Conservation (phyloP, 345 rosid species). For the Aquilaria malaccensis region DNA sequence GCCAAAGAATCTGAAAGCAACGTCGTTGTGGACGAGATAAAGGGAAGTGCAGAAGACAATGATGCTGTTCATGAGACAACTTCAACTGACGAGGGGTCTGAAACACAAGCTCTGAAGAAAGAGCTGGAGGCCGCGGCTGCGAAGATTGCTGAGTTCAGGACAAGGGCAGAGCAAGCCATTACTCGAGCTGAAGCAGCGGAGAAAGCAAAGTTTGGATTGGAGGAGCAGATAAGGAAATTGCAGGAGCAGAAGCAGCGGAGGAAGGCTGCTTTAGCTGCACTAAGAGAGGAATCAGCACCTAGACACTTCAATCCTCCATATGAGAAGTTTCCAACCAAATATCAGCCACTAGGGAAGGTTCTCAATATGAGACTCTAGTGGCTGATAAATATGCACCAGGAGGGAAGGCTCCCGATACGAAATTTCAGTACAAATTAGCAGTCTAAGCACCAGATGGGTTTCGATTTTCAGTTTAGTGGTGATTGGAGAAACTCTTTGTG, state of each 20-base stretch:
- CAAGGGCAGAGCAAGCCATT: constrained; percentile 35
- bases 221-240: constrained; percentile 35
- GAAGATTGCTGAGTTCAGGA: constrained; percentile 39
- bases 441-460: too few species aligned
- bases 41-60: background rate
- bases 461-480: too few species aligned
- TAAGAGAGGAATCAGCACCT: constrained; percentile 28
- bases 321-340: constrained; percentile 8
- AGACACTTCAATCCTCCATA: constrained; percentile 13
- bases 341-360: constrained; percentile 41
- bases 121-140: constrained; percentile 26
- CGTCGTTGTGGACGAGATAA: background rate
- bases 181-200: constrained; percentile 49
- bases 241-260: constrained; percentile 36
- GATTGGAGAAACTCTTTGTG: too few species aligned
- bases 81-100: constrained; percentile 10
- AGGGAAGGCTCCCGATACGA: too few species aligned
- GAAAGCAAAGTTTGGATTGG: constrained; percentile 33
- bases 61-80: too few species aligned
- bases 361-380: constrained; percentile 39
- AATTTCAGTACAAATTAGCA: too few species aligned
- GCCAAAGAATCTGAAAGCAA: constrained; percentile 13
- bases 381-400: too few species aligned
- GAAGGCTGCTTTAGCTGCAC: constrained; percentile 37
- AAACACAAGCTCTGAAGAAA: constrained; percentile 24